A percentile compares a stretch with the other conserved stretches of the same genome.
Conservation (phyloP, 2,329 filamentous ascomycete species). For the Clonostachys solani region DNA sequence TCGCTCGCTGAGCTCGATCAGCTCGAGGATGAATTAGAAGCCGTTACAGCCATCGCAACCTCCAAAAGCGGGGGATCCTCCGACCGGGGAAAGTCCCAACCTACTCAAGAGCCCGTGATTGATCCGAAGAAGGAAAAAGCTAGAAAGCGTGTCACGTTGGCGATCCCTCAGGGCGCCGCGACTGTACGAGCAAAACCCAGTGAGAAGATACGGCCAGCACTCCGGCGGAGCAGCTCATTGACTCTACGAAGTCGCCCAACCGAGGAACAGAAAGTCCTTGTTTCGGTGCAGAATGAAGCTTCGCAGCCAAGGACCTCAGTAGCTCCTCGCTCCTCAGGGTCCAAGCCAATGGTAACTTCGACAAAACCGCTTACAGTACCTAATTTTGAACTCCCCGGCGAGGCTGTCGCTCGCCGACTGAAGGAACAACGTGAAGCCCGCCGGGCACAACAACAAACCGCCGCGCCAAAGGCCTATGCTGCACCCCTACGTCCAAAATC, state of each 20-base stretch:
- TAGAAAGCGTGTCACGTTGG: constrained; percentile 20
- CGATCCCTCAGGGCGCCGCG: constrained; percentile 19
- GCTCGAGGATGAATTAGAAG: constrained; percentile 58
- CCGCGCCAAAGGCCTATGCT: constrained; percentile 23
- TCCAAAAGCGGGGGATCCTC: constrained; percentile 7
- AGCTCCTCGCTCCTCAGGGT: constrained; percentile 13
- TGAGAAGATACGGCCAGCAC: constrained; percentile 24
- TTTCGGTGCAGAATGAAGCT: constrained; percentile 7
- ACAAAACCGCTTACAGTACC: constrained; percentile 49
- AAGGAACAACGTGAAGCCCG: constrained; percentile 57
- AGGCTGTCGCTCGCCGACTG: constrained; percentile 52
- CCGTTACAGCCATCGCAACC: constrained; percentile 33
- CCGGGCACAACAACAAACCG: constrained; percentile 26
- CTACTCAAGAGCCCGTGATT: not conserved
- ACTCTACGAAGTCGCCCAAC: constrained; percentile 22
- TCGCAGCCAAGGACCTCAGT: constrained; percentile 7
- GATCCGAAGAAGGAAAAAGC: not conserved
- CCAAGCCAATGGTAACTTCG: constrained; percentile 44
- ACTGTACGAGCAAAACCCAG: constrained; percentile 36
- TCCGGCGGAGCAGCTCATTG: constrained; percentile 37
- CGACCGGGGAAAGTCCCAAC: not conserved
- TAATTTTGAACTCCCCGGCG: constrained; percentile 59
- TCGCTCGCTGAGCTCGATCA: constrained; percentile 59
- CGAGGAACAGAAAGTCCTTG: constrained; percentile 5
- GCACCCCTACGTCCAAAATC: constrained; percentile 42